These are phyloP conservation scores for Gaertneriomyces sp. DNA, from an alignment of 192 early-diverging fungal species.

Conservation along the genomic window DNA sequence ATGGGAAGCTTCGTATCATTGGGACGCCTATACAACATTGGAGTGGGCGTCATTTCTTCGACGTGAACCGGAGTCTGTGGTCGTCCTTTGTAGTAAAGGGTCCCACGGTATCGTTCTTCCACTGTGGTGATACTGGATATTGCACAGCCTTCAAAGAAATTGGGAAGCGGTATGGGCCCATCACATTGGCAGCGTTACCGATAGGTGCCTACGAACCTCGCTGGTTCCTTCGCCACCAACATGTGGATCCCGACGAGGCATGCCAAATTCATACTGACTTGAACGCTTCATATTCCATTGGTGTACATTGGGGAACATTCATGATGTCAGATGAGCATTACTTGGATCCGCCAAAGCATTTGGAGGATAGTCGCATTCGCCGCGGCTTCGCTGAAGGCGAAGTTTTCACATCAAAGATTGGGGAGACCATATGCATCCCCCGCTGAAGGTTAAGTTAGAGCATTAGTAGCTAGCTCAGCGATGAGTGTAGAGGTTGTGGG, in stretches of 20 bases:
- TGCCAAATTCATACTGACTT: constrained; percentile 46
- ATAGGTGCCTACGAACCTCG: constrained; percentile 55
- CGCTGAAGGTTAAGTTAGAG: not conserved
- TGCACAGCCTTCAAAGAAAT: constrained; percentile 49
- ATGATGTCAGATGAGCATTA: constrained; percentile 63
- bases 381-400: constrained; percentile 17
- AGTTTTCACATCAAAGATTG: constrained; percentile 38
- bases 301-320: constrained; percentile 62
- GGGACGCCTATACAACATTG: constrained; percentile 43
- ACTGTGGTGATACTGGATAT: constrained; percentile 60
- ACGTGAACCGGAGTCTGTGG: constrained; percentile 49
- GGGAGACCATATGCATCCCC: constrained; percentile 31
- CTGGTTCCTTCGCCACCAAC: constrained; percentile 48
- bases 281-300: constrained; percentile 39
- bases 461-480: no score
- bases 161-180: constrained; percentile 45
- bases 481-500: no score
- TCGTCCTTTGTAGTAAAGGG: constrained; percentile 48
- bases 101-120: constrained; percentile 41
- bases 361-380: constrained; percentile 26
- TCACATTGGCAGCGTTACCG: constrained; percentile 50
- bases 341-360: constrained; percentile 44
- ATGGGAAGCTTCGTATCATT: constrained; percentile 37
- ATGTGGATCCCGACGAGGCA: constrained; percentile 55
- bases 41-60: constrained; percentile 43